A percentile compares a stretch with the other conserved stretches of the same genome.
These are phyloP conservation scores for Thelonectria blattea DNA, from an alignment of 2,329 filamentous ascomycete genomes.

Conservation along the genomic window DNA sequence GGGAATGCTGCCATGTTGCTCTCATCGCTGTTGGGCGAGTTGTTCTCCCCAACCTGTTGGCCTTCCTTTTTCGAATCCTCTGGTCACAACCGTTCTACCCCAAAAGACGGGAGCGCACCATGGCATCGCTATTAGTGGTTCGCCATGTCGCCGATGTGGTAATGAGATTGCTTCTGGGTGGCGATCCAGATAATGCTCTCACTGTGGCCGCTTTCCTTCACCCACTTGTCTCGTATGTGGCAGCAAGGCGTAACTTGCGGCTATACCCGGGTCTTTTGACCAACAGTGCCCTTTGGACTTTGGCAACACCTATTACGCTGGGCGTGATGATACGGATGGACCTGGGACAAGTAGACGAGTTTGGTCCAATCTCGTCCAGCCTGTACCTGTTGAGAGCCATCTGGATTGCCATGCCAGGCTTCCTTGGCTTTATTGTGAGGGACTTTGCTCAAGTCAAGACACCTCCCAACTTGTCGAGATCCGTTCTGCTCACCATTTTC, in stretches of 20 bases:
- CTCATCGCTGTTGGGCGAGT: background rate
- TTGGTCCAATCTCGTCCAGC: background rate
- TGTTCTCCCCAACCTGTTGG: background rate
- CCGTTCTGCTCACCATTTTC: background rate
- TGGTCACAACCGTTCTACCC: background rate
- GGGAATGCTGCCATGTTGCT: background rate
- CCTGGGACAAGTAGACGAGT: background rate
- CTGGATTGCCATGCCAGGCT: background rate
- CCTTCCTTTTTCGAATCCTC: background rate
- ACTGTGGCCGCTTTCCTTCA: no score
- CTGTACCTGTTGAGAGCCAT: background rate
- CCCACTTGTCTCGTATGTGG: no score
- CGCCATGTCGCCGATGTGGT: background rate
- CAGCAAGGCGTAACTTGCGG: no score
- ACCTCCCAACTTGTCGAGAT: background rate
- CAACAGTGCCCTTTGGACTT: background rate
- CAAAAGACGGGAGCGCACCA: background rate
- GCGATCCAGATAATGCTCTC: no score
- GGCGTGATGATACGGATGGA: background rate
- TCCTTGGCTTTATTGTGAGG: background rate
- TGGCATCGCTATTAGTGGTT: background rate
- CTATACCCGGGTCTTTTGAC: background rate
- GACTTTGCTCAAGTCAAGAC: no score
- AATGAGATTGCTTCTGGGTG: no score
- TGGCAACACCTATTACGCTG: background rate